phyloP scores from a whole-genome alignment of 148 eudicot species.

The Nepenthes mirabilis region DNA sequence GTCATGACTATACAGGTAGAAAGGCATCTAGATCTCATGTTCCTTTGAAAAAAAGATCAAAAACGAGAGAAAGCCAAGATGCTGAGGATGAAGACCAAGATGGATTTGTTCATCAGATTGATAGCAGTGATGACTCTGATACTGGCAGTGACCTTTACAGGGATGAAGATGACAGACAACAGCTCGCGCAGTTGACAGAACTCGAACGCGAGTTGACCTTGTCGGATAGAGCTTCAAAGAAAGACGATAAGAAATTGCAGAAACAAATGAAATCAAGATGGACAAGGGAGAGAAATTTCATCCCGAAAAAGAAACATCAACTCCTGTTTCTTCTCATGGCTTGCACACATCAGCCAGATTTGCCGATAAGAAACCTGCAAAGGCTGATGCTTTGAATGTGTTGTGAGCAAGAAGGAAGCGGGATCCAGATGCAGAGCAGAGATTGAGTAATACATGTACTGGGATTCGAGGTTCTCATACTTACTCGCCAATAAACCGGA shows the following conservation, averaged over 20 bases:
- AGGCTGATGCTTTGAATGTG: conserved; percentile 56
- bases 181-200: conserved; percentile 63
- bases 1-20: conserved; percentile 35
- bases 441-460: conserved; percentile 12
- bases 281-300: conserved; percentile 21
- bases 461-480: conserved; percentile 9
- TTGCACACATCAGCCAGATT: conserved; percentile 54
- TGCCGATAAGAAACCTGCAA: conserved; percentile 52
- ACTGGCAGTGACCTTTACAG: conserved; percentile 71
- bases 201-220: conserved; percentile 74
- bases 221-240: conserved; percentile 53
- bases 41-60: conserved; percentile 75
- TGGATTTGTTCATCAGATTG: conserved; percentile 32
- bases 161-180: conserved; percentile 60
- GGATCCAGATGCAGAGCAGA: conserved; percentile 31
- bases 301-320: too few species aligned
- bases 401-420: conserved; percentile 55
- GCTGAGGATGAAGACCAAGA: conserved; percentile 16
- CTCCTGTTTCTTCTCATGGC: conserved; percentile 31
- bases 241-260: conserved; percentile 53
- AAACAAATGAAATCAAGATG: conserved; percentile 45
- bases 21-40: conserved; percentile 62
- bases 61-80: conserved; percentile 45
- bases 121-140: conserved; percentile 48
- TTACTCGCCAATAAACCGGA: conserved; percentile 33